phyloP scores from a whole-genome alignment of 441 rosid species.

The Erodium moschatum region DNA sequence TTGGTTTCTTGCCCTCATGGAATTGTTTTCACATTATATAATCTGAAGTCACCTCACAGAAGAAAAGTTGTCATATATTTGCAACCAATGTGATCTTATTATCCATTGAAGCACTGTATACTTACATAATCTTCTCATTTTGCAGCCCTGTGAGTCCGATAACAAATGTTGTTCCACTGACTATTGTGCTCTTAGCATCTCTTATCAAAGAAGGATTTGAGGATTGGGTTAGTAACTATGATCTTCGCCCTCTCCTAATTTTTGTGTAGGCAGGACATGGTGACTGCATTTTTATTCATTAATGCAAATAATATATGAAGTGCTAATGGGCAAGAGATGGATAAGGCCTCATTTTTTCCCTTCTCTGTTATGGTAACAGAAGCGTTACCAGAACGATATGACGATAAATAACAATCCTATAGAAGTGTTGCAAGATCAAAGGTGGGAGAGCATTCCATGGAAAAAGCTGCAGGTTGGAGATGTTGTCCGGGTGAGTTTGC shows the following conservation, averaged over 20 bases:
- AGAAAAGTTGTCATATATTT: slow-evolving; percentile 2
- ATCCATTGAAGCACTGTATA: not conserved
- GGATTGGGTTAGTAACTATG: slow-evolving; percentile 72
- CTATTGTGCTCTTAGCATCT: slow-evolving; percentile 93
- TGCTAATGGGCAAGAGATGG: too few species aligned
- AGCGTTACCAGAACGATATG: slow-evolving; percentile 97
- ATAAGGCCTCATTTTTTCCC: not conserved
- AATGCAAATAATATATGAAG: not conserved
- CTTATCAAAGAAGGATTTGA: slow-evolving; percentile 97
- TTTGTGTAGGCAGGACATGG: slow-evolving; percentile 14
- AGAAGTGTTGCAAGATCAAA: slow-evolving; percentile 80
- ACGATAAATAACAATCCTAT: slow-evolving; percentile 64
- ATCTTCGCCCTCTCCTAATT: not conserved
- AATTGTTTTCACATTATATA: slow-evolving; percentile 7
- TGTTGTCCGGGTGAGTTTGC: slow-evolving; percentile 59
- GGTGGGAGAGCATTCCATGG: slow-evolving; percentile 79
- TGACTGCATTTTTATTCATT: slow-evolving; percentile 11
- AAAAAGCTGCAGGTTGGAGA: slow-evolving; percentile 97
- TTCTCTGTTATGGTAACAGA: slow-evolving; percentile 46
- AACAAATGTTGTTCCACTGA: slow-evolving; percentile 83
- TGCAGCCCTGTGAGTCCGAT: slow-evolving; percentile 97
- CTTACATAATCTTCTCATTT: slow-evolving; percentile 24
- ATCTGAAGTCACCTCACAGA: not conserved
- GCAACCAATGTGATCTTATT: not conserved
- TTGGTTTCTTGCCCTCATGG: not conserved